Evolutionary conservation across 2,329 filamentous ascomycete species (phyloP).

Genomic region (Trichoderma koningii): DNA sequence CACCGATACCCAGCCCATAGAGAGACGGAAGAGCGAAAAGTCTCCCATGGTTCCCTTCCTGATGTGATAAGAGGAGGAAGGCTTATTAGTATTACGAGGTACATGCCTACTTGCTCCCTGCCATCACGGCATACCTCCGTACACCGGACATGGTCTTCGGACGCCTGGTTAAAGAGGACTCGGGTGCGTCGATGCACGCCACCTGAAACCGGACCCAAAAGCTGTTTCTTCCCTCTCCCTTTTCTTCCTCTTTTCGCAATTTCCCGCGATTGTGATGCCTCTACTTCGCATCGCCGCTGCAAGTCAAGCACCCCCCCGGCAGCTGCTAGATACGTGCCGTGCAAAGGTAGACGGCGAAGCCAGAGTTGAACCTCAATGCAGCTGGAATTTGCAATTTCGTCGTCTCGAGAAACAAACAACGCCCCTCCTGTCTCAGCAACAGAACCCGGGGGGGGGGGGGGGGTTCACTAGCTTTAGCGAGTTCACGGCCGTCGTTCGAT

Average conservation of each 20-base stretch:
- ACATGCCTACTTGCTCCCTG: neutral
- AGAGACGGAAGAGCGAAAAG: neutral
- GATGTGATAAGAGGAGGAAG: slow-evolving; percentile 11
- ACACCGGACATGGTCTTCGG: too few species aligned
- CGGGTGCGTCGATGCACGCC: slow-evolving; percentile 12
- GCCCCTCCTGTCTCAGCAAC: slow-evolving; percentile 2
- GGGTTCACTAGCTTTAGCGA: slow-evolving; percentile 21
- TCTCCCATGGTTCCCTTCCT: slow-evolving; percentile 7
- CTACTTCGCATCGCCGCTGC: slow-evolving; percentile 15
- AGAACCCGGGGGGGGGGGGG: slow-evolving; percentile 2
- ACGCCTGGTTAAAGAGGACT: neutral
- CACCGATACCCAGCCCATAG: slow-evolving; percentile 16
- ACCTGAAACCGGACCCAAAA: slow-evolving; percentile 19
- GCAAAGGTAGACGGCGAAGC: neutral
- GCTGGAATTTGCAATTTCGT: slow-evolving; percentile 17
- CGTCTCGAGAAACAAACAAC: neutral
- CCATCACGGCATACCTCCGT: neutral
- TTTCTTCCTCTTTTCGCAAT: neutral
- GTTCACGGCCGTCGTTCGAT: slow-evolving; percentile 27
- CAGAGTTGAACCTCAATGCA: slow-evolving; percentile 1
- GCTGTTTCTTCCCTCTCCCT: neutral
- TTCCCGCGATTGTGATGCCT: slow-evolving; percentile 11
- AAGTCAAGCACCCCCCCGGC: neutral
- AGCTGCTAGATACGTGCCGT: neutral
- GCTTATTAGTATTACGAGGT: neutral